Evolutionary conservation across 495 filamentous ascomycete species (phyloP), one percentile per base, ranked within the genome.

Genomic region (Astrothelium macrocarpum): DNA sequence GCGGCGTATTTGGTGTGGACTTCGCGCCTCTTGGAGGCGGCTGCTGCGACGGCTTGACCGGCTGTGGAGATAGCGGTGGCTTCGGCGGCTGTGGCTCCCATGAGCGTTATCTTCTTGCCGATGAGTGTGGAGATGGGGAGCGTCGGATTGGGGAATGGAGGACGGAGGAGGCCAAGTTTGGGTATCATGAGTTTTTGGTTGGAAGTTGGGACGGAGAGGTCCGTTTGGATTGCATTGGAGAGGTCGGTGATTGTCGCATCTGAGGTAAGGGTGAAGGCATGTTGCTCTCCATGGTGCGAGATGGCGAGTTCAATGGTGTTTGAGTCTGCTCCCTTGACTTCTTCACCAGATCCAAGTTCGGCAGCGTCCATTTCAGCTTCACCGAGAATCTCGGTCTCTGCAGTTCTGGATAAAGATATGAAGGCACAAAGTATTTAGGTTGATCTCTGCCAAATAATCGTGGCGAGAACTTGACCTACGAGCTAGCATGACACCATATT

Each of bases 131-230:
- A 31, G 70, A 91, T 73, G 62, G 74, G 73, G 71, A 84, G 62
- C 66, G 78, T 61, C 68, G 81, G 74, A 64, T 79, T 65, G 63
- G 80, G 75, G 75, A 89, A 87, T 10, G 87, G 85, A 0, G 82
- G 78, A 67, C 87, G 88, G 46, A 86, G 78, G 61, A 89, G 75
- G 45, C 88, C 86, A 60, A 84, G 78, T 71, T 88, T 85, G 16
- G 88, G 80, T 5, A 86, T 78, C 67, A 87, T 82, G 71, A 92
- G 83, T 70, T 91, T 92, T 72, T 92, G 90, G 74, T 91, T 86
- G 11, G 78, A 68, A 28, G 76, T 66, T 2, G 89, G 87, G 63
- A 94, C 86, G 61, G 80, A 80, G 32, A 92, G 79, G 31, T 68
- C 71, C 28, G 71, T 67, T 59, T 84, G 72, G 66, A 89, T 80